Base-by-base conservation (phyloP, 371 early-diverging fungal genomes). In the Conidiobolus incongruus region DNA sequence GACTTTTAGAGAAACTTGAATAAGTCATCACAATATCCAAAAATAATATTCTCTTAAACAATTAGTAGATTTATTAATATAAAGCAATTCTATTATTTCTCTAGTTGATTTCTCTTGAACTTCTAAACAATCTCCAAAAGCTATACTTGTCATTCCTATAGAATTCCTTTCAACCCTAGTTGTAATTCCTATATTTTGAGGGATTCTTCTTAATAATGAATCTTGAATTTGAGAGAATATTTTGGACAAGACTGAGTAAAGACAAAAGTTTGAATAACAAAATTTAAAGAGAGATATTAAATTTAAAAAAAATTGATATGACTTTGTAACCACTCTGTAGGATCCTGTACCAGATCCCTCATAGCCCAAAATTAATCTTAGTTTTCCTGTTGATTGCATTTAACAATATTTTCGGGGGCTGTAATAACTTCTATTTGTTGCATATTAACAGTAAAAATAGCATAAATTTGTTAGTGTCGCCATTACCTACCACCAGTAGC, bases 401-500 rank as follows among this genome's bases (percentile, higher is more conserved):
- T 49, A 2, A 56, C 21, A 4, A 59, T n/a, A 5, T 43, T 37
- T 2, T 61, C 63, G 38, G 51, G 19, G 21, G 50, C 42, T 5
- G 35, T 29, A 17, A 63, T 57, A 15, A 63, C 42, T 22, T 42
- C 29, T 11, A 52, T 42, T 16, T 41, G 24, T n/a, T 54, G 7
- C 24, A 54, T 53, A 2, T 41, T 34, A 49, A 61, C 61, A 26
- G 51, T 55, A 12, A 53, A 45, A 20, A 59, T 24, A 33, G 61
- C 63, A 31, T 54, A 49, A 31, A 47, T 52, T 13, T 61, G 51
- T 6, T 48, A 45, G 12, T 49, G 29, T 38, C 50, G 38, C 20
- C 60, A 58, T 44, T 46, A 58, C 10, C 63, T 61, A 36, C 63
- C 63, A 11, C 58, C 58, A 19, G 52, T 52, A 1, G 53, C 52